Conservation (phyloP, 495 filamentous ascomycete genomes). For the Tuber umbilicatum region DNA sequence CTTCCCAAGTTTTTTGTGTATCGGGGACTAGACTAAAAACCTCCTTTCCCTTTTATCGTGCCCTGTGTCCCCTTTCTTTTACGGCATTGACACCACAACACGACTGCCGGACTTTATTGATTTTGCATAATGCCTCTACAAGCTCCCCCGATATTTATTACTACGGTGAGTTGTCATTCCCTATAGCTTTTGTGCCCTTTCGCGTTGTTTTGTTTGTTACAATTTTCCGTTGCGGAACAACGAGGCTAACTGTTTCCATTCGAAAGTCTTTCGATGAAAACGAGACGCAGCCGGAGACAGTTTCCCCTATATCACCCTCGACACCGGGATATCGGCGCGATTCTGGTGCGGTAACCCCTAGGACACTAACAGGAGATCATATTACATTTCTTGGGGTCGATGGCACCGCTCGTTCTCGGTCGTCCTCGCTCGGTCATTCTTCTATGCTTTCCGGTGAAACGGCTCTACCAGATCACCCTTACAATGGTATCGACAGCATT, state of each 20-base stretch:
- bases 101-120: background rate
- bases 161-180: constrained; percentile 18
- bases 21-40: background rate
- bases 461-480: constrained; percentile 26
- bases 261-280: constrained; percentile 23
- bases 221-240: background rate
- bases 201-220: background rate
- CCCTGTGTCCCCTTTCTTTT: background rate
- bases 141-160: constrained; percentile 27
- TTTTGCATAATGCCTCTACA: constrained; percentile 2
- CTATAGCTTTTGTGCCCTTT: background rate
- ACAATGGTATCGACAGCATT: constrained; percentile 44
- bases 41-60: background rate
- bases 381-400: constrained; percentile 22
- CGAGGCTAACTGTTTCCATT: constrained; percentile 19
- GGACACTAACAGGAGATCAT: constrained; percentile 1
- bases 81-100: background rate
- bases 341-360: constrained; percentile 24
- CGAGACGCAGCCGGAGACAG: constrained; percentile 3
- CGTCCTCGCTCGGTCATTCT: constrained; percentile 34
- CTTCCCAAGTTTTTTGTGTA: background rate
- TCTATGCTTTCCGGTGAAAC: constrained; percentile 37
- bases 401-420: constrained; percentile 21
- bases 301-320: constrained; percentile 18
- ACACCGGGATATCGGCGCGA: constrained; percentile 8